Evolutionary conservation across 2,329 filamentous ascomycete genomes (phyloP), one percentile per base, ranked within the genome.

Genomic region (Ophiosphaerella narmari): DNA sequence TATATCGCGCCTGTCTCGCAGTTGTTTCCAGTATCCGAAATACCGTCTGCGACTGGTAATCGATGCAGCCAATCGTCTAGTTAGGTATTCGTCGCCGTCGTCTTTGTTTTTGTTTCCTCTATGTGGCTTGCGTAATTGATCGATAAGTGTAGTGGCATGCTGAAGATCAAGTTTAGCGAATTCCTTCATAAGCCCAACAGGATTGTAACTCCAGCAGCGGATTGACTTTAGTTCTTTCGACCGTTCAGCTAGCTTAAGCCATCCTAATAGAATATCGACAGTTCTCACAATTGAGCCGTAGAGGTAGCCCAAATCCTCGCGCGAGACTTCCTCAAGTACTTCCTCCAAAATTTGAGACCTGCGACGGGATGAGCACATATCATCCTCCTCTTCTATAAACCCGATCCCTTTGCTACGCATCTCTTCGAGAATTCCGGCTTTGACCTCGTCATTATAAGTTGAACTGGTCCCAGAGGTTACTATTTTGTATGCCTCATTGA

Each of bases 1-100:
- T 1, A 59, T 45, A 7, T 60, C 64, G 18, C 4, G 18, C 4
- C 4, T 21, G 18, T 21, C 18, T 21, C 18, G 18, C 18, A 21
- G 66, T 48, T 69, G 55, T 41, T 63, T 65, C 71, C 71, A 74
- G 18, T 74, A 73, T 47, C 70, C 72, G 52, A 74, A 73, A 32
- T 73, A 69, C 7, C 71, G 62, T 35, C 71, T 60, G 21, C 71
- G 66, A 21, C 70, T 59, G 0, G 71, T 74, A 14, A 74, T 62
- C 1, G 63, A 60, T 21, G 55, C 62, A 43, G 64, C 64, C 12
- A 74, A 43, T 9, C 70, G 65, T 7, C 48, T 43, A 11, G 61
- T 47, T 13, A 74, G 50, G 26, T 53, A 60, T 7, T 65, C 63
- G 39, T 65, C 49, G 5, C 62, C 55, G 13, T 39, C 43, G 5